Percentiles rank a stretch among this genome's conserved stretches.
Evolutionary conservation across 345 rosid genomes (phyloP).

Genomic region (Boechera divaricarpa): DNA sequence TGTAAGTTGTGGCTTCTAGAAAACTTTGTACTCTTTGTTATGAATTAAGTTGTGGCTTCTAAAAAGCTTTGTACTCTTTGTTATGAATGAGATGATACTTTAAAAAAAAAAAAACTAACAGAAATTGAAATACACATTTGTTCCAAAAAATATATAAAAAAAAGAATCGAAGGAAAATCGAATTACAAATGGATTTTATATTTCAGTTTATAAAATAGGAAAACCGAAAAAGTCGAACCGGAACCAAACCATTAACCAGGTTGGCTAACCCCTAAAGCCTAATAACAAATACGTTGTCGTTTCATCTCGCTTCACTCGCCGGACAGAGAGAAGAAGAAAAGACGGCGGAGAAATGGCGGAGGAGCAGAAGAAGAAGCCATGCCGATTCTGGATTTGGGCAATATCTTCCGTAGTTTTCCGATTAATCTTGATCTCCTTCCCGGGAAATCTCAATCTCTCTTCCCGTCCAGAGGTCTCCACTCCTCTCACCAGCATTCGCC

Average conservation of each 20-base stretch:
- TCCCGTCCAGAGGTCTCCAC: conserved; percentile 96
- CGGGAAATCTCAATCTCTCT: conserved; percentile 65
- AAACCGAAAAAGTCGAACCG: background rate
- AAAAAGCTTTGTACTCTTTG: no score
- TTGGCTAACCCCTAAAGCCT: background rate
- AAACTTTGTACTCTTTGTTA: no score
- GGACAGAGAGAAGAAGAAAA: conserved; percentile 34
- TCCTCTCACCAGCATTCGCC: conserved; percentile 93
- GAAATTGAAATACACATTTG: no score
- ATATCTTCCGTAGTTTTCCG: conserved; percentile 53
- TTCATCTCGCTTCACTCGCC: conserved; percentile 39
- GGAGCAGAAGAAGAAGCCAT: conserved; percentile 33
- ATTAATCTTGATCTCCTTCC: conserved; percentile 61
- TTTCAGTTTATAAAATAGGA: no score
- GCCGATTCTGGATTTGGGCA: conserved; percentile 63
- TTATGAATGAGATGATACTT: no score
- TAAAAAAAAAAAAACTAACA: no score
- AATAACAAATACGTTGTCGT: conserved; percentile 24
- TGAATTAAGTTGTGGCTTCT: no score
- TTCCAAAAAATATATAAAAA: no score
- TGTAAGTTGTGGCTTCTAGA: no score
- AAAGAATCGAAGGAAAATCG: no score
- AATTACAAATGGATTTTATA: no score
- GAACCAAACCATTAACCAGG: background rate
- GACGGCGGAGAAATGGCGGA: conserved; percentile 41